Percentiles rank a stretch among this genome's conserved stretches.
These are phyloP conservation scores for Cordyceps cicadae DNA, from an alignment of 2,329 filamentous ascomycete genomes.

Conservation along the genomic window DNA sequence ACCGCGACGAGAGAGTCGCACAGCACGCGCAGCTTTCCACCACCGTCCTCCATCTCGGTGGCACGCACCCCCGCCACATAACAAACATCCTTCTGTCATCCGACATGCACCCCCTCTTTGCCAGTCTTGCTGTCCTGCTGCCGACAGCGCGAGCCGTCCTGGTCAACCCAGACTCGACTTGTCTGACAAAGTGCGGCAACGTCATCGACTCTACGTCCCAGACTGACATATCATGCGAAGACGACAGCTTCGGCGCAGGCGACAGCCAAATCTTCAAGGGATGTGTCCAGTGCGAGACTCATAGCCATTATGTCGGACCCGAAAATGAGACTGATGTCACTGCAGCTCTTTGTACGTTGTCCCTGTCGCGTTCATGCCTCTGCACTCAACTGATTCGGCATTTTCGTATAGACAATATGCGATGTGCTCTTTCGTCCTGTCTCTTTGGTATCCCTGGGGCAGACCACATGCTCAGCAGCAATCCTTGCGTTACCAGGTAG, in stretches of 20 bases:
- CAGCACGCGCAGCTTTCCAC: not conserved
- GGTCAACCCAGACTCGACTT: constrained; percentile 40
- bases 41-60: not conserved
- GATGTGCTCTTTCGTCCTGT: constrained; percentile 46
- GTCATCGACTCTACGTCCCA: constrained; percentile 36
- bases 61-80: not conserved
- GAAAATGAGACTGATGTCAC: constrained; percentile 43
- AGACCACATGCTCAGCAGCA: constrained; percentile 27
- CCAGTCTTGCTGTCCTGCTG: constrained; percentile 16
- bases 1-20: not conserved
- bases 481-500: constrained; percentile 47
- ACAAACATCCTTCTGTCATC: not conserved
- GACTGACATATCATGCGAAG: constrained; percentile 41
- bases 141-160: constrained; percentile 27
- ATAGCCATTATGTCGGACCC: constrained; percentile 34
- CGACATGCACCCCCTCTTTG: constrained; percentile 15
- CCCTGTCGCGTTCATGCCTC: constrained; percentile 11
- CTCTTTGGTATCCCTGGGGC: constrained; percentile 43
- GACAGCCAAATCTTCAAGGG: constrained; percentile 41
- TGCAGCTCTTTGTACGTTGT: constrained; percentile 44
- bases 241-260: constrained; percentile 30
- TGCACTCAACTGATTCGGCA: not conserved
- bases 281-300: constrained; percentile 45
- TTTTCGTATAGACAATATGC: constrained; percentile 4
- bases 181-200: constrained; percentile 45